These are phyloP conservation scores for Geoglossum glabrum DNA, from an alignment of 495 filamentous ascomycete species.

Conservation along the genomic window DNA sequence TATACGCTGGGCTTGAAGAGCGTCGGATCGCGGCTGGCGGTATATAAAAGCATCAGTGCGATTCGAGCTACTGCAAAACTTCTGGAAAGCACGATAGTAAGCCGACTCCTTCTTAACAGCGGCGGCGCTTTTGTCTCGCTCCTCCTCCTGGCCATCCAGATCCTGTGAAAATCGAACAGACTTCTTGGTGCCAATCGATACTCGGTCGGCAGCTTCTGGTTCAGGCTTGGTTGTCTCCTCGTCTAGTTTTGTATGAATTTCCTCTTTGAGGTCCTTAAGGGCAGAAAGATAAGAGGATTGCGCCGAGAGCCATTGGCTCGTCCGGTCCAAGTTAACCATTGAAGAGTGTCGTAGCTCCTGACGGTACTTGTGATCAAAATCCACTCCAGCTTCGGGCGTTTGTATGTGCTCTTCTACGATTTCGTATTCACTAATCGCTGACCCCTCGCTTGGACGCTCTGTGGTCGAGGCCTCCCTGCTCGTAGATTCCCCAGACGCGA, in stretches of 20 bases:
- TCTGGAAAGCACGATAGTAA: conserved; percentile 82
- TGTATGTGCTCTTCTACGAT: conserved; percentile 33
- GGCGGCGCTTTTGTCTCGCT: background rate
- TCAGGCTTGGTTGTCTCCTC: conserved; percentile 5
- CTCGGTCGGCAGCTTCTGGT: background rate
- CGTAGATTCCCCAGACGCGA: background rate
- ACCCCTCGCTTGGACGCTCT: background rate
- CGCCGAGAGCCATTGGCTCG: conserved; percentile 58
- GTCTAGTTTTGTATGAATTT: conserved; percentile 29
- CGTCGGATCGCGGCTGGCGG: conserved; percentile 68
- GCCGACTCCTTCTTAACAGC: conserved; percentile 40
- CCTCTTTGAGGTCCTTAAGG: conserved; percentile 28
- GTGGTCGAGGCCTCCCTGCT: background rate
- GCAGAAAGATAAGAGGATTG: conserved; percentile 61
- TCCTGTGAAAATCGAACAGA: conserved; percentile 3
- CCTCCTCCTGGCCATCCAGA: background rate
- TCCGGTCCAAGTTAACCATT: conserved; percentile 53
- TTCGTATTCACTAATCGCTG: conserved; percentile 20
- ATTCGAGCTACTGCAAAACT: conserved; percentile 35
- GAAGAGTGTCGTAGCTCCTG: conserved; percentile 42
- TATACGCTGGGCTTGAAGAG: conserved; percentile 63
- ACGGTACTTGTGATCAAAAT: conserved; percentile 40
- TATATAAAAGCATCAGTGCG: conserved; percentile 63
- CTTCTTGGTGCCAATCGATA: background rate
- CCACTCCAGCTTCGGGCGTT: background rate